Conservation (phyloP, 495 filamentous ascomycete genomes). For the Penicillium herquei region DNA sequence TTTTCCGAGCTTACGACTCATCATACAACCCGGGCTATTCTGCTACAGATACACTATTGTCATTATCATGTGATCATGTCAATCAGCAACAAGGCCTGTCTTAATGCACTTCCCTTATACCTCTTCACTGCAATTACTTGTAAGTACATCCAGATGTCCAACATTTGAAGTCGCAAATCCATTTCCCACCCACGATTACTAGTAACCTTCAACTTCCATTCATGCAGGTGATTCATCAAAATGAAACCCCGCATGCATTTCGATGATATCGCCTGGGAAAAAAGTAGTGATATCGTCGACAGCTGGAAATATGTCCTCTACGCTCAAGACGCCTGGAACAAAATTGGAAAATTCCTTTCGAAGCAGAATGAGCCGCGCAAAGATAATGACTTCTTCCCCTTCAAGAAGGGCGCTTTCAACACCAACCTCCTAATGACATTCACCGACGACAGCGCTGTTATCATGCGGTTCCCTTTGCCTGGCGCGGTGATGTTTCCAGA, state of each 20-base stretch:
- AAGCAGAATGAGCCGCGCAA: constrained; percentile 15
- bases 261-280: constrained; percentile 31
- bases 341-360: constrained; percentile 25
- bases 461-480: constrained; percentile 27
- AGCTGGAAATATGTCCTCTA: constrained; percentile 19
- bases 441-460: constrained; percentile 10
- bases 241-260: constrained; percentile 19
- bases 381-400: constrained; percentile 14
- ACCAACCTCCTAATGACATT: constrained; percentile 22
- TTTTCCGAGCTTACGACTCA: no score
- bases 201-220: no score
- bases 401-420: constrained; percentile 26
- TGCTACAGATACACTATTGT: no score
- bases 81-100: no score
- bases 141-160: no score
- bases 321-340: constrained; percentile 14
- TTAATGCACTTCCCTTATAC: no score
- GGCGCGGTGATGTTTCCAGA: constrained; percentile 28
- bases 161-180: no score
- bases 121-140: no score
- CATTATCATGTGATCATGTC: no score
- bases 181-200: no score
- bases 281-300: constrained; percentile 19
- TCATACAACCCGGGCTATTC: no score
- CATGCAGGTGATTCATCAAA: no score